These are phyloP conservation scores for Penicillium argentinense DNA, from an alignment of 495 filamentous ascomycete species.

Conservation along the genomic window DNA sequence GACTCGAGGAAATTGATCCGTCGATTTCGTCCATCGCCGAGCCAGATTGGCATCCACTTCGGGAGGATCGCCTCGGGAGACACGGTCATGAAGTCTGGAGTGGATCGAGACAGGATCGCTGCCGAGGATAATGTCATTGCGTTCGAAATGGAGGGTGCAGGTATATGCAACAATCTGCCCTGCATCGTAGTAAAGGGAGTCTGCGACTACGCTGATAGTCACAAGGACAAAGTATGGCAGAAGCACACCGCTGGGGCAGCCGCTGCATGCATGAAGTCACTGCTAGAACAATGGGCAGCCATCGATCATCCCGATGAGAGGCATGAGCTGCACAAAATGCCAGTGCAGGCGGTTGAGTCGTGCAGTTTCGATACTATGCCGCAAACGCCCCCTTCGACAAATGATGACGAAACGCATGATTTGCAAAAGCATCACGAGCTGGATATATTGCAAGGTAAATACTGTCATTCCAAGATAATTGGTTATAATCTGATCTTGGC, in stretches of 20 bases:
- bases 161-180: not conserved
- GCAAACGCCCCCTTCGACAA: no score
- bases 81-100: not conserved
- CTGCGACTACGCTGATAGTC: conserved; percentile 1
- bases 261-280: not conserved
- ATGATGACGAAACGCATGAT: no score
- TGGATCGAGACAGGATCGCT: not conserved
- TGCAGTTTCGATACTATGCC: no score
- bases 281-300: conserved; percentile 6
- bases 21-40: not conserved
- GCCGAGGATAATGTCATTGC: not conserved
- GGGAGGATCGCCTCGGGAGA: not conserved
- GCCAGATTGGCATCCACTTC: not conserved
- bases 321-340: no score
- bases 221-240: conserved; percentile 1
- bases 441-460: no score
- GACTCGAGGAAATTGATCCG: not conserved
- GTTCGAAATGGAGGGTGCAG: conserved; percentile 1
- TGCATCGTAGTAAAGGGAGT: conserved; percentile 1
- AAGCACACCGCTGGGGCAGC: not conserved
- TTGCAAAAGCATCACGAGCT: no score
- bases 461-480: no score
- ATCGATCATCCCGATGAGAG: no score
- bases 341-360: no score
- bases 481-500: not conserved